Evolutionary conservation across 495 filamentous ascomycete genomes (phyloP), one percentile per base, ranked within the genome.

Genomic region (Hypoxylon trugodes): DNA sequence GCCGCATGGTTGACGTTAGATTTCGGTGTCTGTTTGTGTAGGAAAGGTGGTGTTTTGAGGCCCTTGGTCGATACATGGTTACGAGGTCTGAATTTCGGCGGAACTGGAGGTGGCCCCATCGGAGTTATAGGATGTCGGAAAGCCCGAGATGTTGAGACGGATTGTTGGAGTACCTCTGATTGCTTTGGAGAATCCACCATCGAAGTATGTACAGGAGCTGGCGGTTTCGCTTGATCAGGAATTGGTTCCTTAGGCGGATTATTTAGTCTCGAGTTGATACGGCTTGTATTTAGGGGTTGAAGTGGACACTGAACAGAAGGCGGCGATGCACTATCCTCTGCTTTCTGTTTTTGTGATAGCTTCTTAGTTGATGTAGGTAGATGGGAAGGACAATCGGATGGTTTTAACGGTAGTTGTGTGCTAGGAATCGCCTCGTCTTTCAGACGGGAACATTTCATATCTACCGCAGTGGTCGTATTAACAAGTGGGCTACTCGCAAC

Each of bases 91-190:
- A 71, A 68, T 54, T 59, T 65, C 19, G 61, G 61, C 13, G 66
- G 61, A 32, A 52, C 21, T 6, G 54, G 61, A 46, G 65, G 57
- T 38, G 61, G 62, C 43, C 58, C 66, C 59, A 65, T 69, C 16
- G 62, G 50, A 8, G 51, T 66, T 48, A 38, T 61, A 4, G 58
- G 62, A 12, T 42, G 55, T 18, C 25, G 45, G 18, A 69, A 71
- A 16, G 62, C 38, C 18, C 32, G 58, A 16, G 62, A 38, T 25
- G 32, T 0, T 18, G 47, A 21, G 13, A 33, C 16, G 33, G 45
- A 41, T 12, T 32, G 22, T 35, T 55, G 64, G 6, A 21, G n/a
- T 24, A 9, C 46, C n/a, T 30, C 45, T 13, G 53, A 10, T 10
- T 28, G 32, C 12, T 18, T 18, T 38, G 42, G 36, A 5, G 59